Evolutionary conservation across 1,139 yeast species (phyloP), one percentile per base, ranked within the genome.

Genomic region (Yamadazyma taylorii): DNA sequence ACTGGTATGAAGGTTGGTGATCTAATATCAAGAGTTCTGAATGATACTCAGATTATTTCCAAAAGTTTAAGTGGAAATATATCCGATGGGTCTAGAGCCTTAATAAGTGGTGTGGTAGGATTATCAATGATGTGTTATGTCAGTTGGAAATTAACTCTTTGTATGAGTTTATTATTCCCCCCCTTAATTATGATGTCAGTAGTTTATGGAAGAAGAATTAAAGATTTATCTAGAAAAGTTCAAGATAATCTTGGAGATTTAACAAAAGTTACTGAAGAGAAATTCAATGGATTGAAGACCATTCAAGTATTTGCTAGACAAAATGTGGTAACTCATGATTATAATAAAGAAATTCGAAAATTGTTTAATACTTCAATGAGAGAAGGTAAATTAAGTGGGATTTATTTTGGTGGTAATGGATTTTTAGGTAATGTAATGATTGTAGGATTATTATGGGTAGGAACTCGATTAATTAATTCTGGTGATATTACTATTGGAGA

Each of bases 241-340:
- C 97, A 92, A 59, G 88, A 86, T 43, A 86, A 90, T 16, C 76
- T 95, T 22, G 97, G 97, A 23, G 76, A 80, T 15, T 67, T 92
- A 56, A 86, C 96, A 0, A 86, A 87, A 54, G 95, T 87, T 5
- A 82, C 95, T 12, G 97, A 92, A 56, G 97, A 92, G 52, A 88
- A 92, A 47, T 70, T 92, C 41, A 86, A 85, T 57, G 95, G 95
- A 5, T 75, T 90, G 36, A 81, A 78, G 51, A 89, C 96, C 0
- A 86, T 92, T 35, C 96, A 92, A 58, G 76, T 92, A 16, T 90
- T 88, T 61, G 90, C 92, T 5, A 92, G 92, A 5, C 97, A 90
- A 56, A 73, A 75, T 29, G 77, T 56, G 10, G 70, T 69, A 36
- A 66, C 69, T 11, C 71, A 65, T 43, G 65, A 61, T 12, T 71